These are phyloP conservation scores for Candida glucosophila DNA, from an alignment of 1,139 yeast species.

Conservation along the genomic window DNA sequence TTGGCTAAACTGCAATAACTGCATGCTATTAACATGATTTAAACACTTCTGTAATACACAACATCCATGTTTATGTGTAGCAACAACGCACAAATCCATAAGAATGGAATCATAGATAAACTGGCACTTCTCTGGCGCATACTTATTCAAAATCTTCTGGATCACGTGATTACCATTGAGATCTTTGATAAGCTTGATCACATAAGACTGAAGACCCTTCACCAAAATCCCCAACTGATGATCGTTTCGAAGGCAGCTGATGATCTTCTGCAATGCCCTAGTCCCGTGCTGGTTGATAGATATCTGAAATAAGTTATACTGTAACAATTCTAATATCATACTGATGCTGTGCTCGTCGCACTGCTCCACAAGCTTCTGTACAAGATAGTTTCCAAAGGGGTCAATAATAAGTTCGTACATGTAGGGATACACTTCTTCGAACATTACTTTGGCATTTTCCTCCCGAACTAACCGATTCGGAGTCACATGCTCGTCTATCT, in stretches of 20 bases:
- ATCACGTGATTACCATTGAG: slow-evolving; percentile 95
- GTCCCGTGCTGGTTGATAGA: slow-evolving; percentile 82
- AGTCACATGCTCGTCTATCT: slow-evolving; percentile 33
- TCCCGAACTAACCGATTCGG: slow-evolving; percentile 22
- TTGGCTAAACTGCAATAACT: slow-evolving; percentile 26
- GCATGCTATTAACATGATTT: slow-evolving; percentile 34
- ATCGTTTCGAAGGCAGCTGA: slow-evolving; percentile 28
- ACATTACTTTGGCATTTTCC: slow-evolving; percentile 33
- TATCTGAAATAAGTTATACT: slow-evolving; percentile 34
- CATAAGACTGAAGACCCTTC: slow-evolving; percentile 59
- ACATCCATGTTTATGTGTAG: slow-evolving; percentile 96
- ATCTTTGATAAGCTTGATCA: slow-evolving; percentile 78
- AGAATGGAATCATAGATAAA: slow-evolving; percentile 87
- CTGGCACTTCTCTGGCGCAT: slow-evolving; percentile 60
- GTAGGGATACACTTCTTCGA: slow-evolving; percentile 27
- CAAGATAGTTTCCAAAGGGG: slow-evolving; percentile 93
- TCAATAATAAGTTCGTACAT: slow-evolving; percentile 39
- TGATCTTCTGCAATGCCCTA: slow-evolving; percentile 77
- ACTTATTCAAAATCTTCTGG: slow-evolving; percentile 79
- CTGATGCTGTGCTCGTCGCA: slow-evolving; percentile 30
- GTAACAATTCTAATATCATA: slow-evolving; percentile 31
- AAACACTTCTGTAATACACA: slow-evolving; percentile 86
- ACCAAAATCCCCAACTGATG: slow-evolving; percentile 35
- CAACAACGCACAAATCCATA: slow-evolving; percentile 67
- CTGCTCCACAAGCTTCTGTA: slow-evolving; percentile 73